A percentile compares a stretch with the other conserved stretches of the same genome.
phyloP scores from a whole-genome alignment of 2,329 filamentous ascomycete species.

The Madurella mycetomatis region DNA sequence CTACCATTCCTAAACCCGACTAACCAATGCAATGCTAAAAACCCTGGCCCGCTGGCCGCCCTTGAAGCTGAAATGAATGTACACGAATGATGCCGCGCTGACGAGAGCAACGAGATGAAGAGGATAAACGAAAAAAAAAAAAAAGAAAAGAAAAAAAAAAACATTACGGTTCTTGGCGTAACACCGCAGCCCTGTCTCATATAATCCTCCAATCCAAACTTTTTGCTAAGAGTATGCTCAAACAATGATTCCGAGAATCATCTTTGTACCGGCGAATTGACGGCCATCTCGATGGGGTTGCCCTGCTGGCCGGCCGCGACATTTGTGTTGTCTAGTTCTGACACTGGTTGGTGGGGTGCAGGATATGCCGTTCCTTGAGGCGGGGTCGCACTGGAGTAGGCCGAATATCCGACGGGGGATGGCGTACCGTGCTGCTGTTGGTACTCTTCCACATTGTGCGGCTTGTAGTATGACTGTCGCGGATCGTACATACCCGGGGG shows the following conservation, averaged over 20 bases:
- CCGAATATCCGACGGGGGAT: neutral
- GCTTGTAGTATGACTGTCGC: conserved; percentile 19
- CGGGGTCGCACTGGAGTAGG: neutral
- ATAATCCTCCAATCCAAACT: no score
- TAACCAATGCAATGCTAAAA: no score
- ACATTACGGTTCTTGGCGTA: neutral
- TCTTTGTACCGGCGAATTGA: neutral
- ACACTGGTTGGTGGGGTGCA: neutral
- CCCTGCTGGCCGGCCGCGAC: conserved; percentile 4
- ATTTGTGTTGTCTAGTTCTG: conserved; percentile 11
- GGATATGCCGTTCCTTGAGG: neutral
- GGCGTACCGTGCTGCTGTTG: conserved; percentile 8
- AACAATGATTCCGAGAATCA: neutral
- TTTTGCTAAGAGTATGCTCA: no score
- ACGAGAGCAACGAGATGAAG: neutral
- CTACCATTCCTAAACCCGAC: no score
- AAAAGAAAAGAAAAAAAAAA: neutral
- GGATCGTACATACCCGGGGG: conserved; percentile 10
- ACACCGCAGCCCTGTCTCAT: neutral
- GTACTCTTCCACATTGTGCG: conserved; percentile 9
- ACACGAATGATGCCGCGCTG: neutral
- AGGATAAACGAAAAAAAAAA: neutral
- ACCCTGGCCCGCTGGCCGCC: neutral
- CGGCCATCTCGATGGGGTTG: conserved; percentile 21
- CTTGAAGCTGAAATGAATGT: neutral